Base-by-base conservation (phyloP, 495 filamentous ascomycete genomes). In the Aspergillus biplanus region DNA sequence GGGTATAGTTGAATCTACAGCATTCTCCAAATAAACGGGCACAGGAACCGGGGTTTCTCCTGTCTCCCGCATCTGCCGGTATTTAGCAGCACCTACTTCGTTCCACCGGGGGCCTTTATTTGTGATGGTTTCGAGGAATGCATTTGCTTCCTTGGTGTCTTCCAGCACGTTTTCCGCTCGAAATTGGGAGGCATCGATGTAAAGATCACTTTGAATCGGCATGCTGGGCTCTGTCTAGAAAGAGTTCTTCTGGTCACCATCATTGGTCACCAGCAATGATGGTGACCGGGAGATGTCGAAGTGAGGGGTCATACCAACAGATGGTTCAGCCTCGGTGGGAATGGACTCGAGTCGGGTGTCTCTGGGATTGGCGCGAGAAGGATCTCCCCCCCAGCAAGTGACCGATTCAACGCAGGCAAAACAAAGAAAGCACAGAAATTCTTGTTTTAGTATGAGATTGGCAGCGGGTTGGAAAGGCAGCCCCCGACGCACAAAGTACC, bases 61-160 rank as follows among this genome's bases (percentile, higher is more conserved):
- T 33, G 73, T 71, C 65, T 71, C 70, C n/a, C 73, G 66, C 77
- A 83, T 76, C 60, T 80, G 66, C 13, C 81, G 70, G 61, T 80
- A 83, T 61, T 77, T 80, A 21, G 49, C 50, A 33, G 47, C 49
- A 18, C 57, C 65, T 21, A 67, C 62, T 21, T 69, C 58, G 33
- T 42, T 61, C 70, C 70, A 71, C 46, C 54, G 59, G 13, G 71
- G 68, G 0, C 64, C 63, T 3, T 58, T 65, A 8, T 31, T 56
- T 1, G 62, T 68, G 21, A 67, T 49, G 11, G 35, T 31, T 27
- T 58, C 58, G 9, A 70, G 34, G 13, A 57, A 15, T n/a, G 56
- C 47, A 27, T 46, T 58, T 6, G 56, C 52, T 59, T 68, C 46
- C 32, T 62, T 61, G 33, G 65, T 70, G 18, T 52, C 8, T n/a